These are phyloP conservation scores for Pseudocercospora cruenta DNA, from an alignment of 2,329 filamentous ascomycete genomes.

Conservation along the genomic window DNA sequence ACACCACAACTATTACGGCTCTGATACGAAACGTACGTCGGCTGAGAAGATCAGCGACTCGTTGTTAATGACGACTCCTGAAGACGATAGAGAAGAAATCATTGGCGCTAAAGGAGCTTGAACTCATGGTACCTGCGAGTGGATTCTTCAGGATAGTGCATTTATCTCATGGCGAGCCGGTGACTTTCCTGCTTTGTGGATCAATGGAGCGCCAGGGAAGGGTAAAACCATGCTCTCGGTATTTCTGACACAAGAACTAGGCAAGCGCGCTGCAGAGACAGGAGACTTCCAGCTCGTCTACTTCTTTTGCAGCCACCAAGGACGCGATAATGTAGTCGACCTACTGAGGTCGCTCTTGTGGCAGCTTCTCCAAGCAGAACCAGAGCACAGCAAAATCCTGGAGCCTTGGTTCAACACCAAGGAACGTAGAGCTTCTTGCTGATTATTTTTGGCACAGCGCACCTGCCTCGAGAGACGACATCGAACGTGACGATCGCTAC, in stretches of 20 bases:
- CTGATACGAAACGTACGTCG: neutral
- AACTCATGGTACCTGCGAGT: neutral
- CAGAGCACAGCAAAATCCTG: neutral
- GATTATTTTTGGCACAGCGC: no score
- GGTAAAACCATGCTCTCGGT: conserved; percentile 6
- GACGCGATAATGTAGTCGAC: neutral
- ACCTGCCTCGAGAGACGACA: no score
- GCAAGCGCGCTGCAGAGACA: no score
- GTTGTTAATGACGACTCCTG: neutral
- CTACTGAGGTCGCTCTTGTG: neutral
- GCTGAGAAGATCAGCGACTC: neutral
- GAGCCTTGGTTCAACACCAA: neutral
- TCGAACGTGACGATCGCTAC: no score
- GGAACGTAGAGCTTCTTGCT: no score
- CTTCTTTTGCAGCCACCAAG: neutral
- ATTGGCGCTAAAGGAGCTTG: neutral
- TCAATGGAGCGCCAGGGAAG: neutral
- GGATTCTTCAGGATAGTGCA: neutral
- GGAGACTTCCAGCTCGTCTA: neutral
- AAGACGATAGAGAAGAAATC: neutral
- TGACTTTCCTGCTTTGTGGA: neutral
- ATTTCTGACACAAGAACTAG: neutral
- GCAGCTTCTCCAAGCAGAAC: neutral
- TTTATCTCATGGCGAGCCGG: neutral
- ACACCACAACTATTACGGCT: neutral